Base-by-base conservation (phyloP, 768 basidiomycete species). In the Leccinum pellstonianum region DNA sequence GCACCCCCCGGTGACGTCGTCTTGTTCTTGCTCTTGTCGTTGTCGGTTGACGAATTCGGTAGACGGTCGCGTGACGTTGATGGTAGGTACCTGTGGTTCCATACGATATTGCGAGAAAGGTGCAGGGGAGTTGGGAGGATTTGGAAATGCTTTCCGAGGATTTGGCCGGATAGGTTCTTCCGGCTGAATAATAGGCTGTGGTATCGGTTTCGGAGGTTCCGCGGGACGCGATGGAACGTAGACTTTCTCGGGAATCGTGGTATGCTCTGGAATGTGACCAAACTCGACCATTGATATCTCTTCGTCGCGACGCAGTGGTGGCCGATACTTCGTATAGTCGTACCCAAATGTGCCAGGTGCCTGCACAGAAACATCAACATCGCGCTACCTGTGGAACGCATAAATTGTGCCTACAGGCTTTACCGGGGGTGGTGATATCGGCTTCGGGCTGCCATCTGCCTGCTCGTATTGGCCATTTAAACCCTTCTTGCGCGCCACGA, bases 331-430 rank as follows among this genome's bases (percentile, higher is more conserved):
- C 7, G 86, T 77, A 56, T 83, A 80, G 66, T 92, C 87, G 69
- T 79, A 93, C 4, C 86, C 90, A 71, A 93, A 93, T 48, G 90
- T 92, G 19, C 91, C 91, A 9, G 91, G 89, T 17, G 90, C 88
- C 90, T 91, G 59, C 27, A 50, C 6, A 51, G 41, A 43, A 59
- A 58, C 41, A 53, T 58, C 56, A 65, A 57, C 55, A 48, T 46
- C 21, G 11, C 23, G 25, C 14, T 41, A 21, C 5, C 27, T 2
- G 31, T 33, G 49, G 55, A 35, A 53, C 7, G 43, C 11, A 51
- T 51, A 38, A 54, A 56, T 7, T 6, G 17, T 50, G 78, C 86
- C 64, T 71, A 90, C 89, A 38, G 88, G 89, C 67, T 80, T 85
- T 58, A 84, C 68, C 0, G 74, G 63, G 3, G 68, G 64, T 6